Evolutionary conservation across 495 filamentous ascomycete species (phyloP).

Genomic region (Xylaria sp.): DNA sequence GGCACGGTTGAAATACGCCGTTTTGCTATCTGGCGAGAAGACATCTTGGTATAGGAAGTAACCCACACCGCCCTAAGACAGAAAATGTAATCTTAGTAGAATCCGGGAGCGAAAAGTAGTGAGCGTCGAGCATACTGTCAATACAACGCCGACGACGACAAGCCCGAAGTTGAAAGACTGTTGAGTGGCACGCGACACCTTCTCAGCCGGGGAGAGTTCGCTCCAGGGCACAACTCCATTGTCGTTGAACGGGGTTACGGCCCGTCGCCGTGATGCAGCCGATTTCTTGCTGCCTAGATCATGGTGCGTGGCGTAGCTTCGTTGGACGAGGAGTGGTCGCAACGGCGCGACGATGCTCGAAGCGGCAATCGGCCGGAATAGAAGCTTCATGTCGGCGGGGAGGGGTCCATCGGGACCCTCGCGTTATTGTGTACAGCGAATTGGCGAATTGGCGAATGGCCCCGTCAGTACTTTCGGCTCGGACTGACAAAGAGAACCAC

Average conservation of each 20-base stretch:
- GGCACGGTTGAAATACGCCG: constrained; percentile 86
- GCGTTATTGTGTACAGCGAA: not conserved
- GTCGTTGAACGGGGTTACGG: constrained; percentile 82
- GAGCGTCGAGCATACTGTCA: constrained; percentile 65
- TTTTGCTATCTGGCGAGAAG: constrained; percentile 83
- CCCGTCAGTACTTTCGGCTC: no score
- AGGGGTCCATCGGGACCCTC: constrained; percentile 29
- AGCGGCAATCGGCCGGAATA: constrained; percentile 32
- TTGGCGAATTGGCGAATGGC: not conserved
- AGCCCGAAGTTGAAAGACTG: constrained; percentile 87
- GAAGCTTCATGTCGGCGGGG: constrained; percentile 42
- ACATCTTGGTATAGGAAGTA: constrained; percentile 86
- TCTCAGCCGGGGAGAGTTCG: constrained; percentile 75
- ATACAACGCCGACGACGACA: constrained; percentile 72
- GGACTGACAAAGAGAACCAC: not conserved
- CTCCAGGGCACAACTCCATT: constrained; percentile 81
- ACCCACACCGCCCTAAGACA: constrained; percentile 70
- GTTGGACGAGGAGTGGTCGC: constrained; percentile 31
- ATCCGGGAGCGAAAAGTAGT: not conserved
- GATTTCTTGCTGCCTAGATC: constrained; percentile 28
- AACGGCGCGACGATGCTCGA: constrained; percentile 31
- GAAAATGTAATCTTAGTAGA: constrained; percentile 28
- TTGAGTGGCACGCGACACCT: constrained; percentile 84
- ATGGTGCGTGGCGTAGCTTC: constrained; percentile 45
- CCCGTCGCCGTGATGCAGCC: constrained; percentile 53